Conservation (phyloP, 176 grass and related monocot genomes). For the Pharus latifolius region DNA sequence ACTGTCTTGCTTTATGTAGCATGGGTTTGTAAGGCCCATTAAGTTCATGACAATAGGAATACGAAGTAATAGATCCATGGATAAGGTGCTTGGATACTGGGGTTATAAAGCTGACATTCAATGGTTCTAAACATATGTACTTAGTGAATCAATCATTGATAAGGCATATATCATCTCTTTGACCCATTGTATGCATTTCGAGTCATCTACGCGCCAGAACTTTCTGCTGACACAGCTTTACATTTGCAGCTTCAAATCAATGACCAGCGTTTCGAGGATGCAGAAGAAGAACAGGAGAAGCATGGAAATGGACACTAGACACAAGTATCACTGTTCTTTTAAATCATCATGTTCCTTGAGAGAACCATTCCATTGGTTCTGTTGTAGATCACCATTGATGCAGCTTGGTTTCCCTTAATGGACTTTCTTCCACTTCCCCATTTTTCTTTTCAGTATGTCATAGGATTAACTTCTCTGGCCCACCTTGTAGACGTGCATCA, state of each 20-base stretch:
- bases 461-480: constrained; percentile 20
- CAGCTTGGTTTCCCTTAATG: constrained; percentile 25
- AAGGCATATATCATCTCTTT: not conserved
- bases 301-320: constrained; percentile 41
- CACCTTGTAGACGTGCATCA: constrained; percentile 18
- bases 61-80: not conserved
- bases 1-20: too few relatives aligned
- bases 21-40: not conserved
- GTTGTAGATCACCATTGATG: constrained; percentile 22
- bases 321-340: not conserved
- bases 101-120: not conserved
- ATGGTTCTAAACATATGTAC: not conserved
- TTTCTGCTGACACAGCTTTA: not conserved
- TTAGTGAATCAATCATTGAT: not conserved
- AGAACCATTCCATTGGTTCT: constrained; percentile 11
- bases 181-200: not conserved
- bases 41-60: not conserved
- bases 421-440: not conserved
- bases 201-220: not conserved
- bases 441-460: not conserved
- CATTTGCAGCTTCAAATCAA: constrained; percentile 68
- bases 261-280: constrained; percentile 82
- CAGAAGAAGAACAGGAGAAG: constrained; percentile 55
- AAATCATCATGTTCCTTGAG: not conserved
- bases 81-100: not conserved